These are phyloP conservation scores for Chlorella vulgaris DNA, from an alignment of 139 green algal genomes.

Conservation along the genomic window DNA sequence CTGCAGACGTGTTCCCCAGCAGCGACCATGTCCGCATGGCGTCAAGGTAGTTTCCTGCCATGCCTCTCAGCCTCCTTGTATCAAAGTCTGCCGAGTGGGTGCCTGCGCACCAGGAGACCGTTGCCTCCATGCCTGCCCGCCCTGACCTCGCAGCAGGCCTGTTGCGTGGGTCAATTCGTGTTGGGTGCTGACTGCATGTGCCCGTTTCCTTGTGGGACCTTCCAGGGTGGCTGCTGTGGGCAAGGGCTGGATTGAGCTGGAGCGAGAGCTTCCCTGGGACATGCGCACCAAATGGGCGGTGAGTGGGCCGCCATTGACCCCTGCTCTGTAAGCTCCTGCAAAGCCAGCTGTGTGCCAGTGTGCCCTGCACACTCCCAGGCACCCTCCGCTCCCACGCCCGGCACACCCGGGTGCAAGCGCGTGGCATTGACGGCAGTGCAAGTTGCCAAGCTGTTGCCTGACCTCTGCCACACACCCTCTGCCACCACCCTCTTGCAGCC, in stretches of 20 bases:
- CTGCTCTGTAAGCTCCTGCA: too few species aligned
- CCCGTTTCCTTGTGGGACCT: background rate
- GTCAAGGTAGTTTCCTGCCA: conserved; percentile 1
- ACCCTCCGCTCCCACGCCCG: too few species aligned
- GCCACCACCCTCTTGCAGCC: background rate
- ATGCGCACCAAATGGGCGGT: background rate
- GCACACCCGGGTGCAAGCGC: too few species aligned
- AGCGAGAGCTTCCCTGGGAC: conserved; percentile 26
- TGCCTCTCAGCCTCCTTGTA: background rate
- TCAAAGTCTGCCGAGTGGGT: background rate
- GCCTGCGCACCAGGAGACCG: too few species aligned
- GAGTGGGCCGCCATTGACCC: background rate
- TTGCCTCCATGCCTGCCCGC: background rate
- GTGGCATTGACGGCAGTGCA: too few species aligned
- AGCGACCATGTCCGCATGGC: conserved; percentile 29
- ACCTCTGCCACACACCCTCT: background rate
- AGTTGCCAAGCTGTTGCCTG: too few species aligned
- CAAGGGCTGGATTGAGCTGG: conserved; percentile 30
- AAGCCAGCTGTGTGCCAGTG: too few species aligned
- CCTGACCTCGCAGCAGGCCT: too few species aligned
- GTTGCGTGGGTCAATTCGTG: background rate
- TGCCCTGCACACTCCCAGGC: too few species aligned
- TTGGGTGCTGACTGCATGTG: background rate
- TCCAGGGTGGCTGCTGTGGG: conserved; percentile 10
- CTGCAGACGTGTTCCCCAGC: conserved; percentile 17